Base-by-base conservation (phyloP, 768 basidiomycete genomes). In the Plicaturopsis crispa region DNA sequence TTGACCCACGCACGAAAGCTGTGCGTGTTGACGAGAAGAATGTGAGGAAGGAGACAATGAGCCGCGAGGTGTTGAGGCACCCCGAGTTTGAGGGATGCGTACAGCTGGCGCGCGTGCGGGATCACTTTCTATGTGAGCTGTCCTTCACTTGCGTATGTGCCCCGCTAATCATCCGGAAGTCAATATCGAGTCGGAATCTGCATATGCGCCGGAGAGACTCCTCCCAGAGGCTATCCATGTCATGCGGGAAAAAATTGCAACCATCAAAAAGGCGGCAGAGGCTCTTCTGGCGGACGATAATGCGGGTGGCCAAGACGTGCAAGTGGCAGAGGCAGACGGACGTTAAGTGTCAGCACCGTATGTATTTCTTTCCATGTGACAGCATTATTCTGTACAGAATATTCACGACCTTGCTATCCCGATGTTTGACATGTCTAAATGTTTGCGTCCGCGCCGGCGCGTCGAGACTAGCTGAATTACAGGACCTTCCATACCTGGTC, bases 51-150 rank as follows among this genome's bases (percentile, higher is more conserved):
- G 96, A 99, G 54, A 85, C 80, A 3, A 87, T 99, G 54, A 89
- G 80, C 46, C 70, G 96, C 32, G 93, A 98, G 61, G 93, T 93
- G 2, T 68, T 96, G 31, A 75, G 94, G 45, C 85, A 97, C 59
- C 80, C 84, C 0, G 93, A 98, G 57, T 96, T 98, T 46, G 73
- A 78, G 24, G 88, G 78, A 30, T 76, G 69, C 35, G 91, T 94
- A 3, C 73, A 87, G 56, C 69, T 99, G 36, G 78, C 80, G 39
- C 73, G 96, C 6, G 80, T 96, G 33, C 70, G 90, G 36, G 92
- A 97, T 66, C 85, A 82, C 62, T 97, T 96, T 61, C 72, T 97
- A 39, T 97, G 94, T 92, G 50, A 51, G 88, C 67, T 26, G 23
- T 38, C 35, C 31, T 8, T 19, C 12, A 31, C 36, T 7, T 3